phyloP scores from a whole-genome alignment of 106 monocot species.

The Acanthochlamys bracteata region DNA sequence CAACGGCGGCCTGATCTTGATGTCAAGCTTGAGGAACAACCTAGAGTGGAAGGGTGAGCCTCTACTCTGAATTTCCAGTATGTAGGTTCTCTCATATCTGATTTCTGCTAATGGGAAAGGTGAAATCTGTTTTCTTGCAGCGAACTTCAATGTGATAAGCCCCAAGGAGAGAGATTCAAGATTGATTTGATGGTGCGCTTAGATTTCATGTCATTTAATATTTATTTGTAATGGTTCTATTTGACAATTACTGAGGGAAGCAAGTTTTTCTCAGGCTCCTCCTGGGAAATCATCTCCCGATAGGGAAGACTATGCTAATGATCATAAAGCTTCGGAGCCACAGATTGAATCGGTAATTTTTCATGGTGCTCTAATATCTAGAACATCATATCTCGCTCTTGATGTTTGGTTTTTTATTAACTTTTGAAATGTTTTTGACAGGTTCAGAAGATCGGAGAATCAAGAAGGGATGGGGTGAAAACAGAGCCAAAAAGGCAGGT shows the following conservation, averaged over 20 bases:
- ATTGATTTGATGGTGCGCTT: constrained; percentile 87
- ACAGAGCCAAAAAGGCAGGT: constrained; percentile 22
- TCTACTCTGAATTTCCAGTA: background rate
- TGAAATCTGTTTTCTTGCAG: constrained; percentile 19
- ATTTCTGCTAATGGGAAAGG: constrained; percentile 2
- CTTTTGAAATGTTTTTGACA: background rate
- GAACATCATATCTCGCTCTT: background rate
- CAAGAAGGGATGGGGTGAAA: constrained; percentile 26
- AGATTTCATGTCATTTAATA: background rate
- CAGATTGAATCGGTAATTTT: constrained; percentile 50
- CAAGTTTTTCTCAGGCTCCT: constrained; percentile 44
- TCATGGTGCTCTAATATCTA: background rate
- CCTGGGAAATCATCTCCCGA: constrained; percentile 67
- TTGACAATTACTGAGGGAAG: background rate
- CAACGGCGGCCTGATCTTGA: constrained; percentile 8
- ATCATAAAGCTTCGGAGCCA: constrained; percentile 18
- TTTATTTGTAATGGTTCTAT: background rate
- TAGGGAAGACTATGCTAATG: constrained; percentile 29
- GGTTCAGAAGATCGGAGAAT: constrained; percentile 11
- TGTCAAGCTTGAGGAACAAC: constrained; percentile 22
- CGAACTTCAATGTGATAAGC: constrained; percentile 21
- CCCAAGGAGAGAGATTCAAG: constrained; percentile 50
- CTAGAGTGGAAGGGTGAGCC: constrained; percentile 46
- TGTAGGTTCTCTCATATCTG: background rate
- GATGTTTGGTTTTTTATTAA: constrained; percentile 15